phyloP scores from a whole-genome alignment of 2,329 filamentous ascomycete species.

The Xylaria sp. region DNA sequence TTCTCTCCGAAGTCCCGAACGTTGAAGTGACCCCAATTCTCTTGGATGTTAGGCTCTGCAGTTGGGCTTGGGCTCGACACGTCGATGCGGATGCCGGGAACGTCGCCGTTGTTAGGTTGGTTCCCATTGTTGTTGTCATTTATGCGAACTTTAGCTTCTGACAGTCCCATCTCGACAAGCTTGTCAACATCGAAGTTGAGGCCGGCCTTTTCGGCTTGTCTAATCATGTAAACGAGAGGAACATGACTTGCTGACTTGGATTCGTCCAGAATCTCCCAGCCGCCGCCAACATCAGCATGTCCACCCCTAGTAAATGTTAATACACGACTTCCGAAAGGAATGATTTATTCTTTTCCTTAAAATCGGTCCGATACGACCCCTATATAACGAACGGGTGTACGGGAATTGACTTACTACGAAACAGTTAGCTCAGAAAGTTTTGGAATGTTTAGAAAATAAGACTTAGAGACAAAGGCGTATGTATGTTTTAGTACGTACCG shows the following conservation, averaged over 20 bases:
- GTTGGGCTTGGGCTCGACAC: conserved; percentile 43
- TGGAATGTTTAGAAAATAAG: too few relatives aligned
- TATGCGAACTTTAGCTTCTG: conserved; percentile 55
- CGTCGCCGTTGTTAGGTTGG: conserved; percentile 20
- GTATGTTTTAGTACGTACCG: conserved; percentile 48
- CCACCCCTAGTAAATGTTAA: conserved; percentile 59
- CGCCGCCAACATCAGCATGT: conserved; percentile 82
- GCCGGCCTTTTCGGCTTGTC: conserved; percentile 71
- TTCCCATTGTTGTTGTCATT: conserved; percentile 1
- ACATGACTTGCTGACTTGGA: conserved; percentile 74
- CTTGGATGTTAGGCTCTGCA: conserved; percentile 6
- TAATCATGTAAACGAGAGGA: conserved; percentile 76
- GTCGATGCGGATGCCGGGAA: conserved; percentile 52
- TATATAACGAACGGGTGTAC: neutral
- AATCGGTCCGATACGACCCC: neutral
- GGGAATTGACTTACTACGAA: conserved; percentile 30
- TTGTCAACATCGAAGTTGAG: conserved; percentile 76
- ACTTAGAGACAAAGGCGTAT: neutral
- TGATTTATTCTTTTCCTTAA: neutral
- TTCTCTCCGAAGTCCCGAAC: conserved; percentile 31
- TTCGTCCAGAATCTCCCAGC: conserved; percentile 69
- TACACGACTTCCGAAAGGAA: neutral
- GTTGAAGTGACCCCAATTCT: conserved; percentile 38
- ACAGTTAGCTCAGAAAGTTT: conserved; percentile 13
- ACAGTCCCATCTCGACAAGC: conserved; percentile 72